Base-by-base conservation (phyloP, 768 basidiomycete species). In the Panaeolus papilionaceus region DNA sequence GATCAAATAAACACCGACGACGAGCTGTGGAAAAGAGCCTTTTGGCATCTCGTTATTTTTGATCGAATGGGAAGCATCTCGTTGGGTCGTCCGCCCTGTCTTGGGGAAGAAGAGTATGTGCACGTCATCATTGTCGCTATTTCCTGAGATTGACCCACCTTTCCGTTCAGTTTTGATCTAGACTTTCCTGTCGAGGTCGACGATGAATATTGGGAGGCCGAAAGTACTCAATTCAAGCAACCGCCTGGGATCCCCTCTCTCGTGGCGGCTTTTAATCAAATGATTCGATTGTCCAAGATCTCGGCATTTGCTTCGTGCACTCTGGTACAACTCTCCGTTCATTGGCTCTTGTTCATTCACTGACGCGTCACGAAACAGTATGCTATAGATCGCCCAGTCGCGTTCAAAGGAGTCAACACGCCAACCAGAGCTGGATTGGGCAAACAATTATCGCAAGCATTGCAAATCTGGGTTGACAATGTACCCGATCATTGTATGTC, bases 101-200 rank as follows among this genome's bases (percentile, higher is more conserved):
- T 86, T 40, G 83, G 83, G 33, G 88, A 91, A 73, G 91, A 91
- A 80, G 91, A 92, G 90, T 92, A 68, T 78, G 86, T 74, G 12
- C 38, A 58, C 11, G 26, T 16, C 28, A 37, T 4, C 54, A 12
- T 16, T 20, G 1, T 44, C 61, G 58, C 40, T 16, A 3, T 6
- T n/a, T 44, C 18, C 42, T 44, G 3, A 10, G 63, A 67, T 63
- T 64, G 12, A 20, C 38, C 23, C 18, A 38, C 37, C 28, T 47
- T 70, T 38, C 45, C 44, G 69, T n/a, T 16, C 70, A 95, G 94
- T 75, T 94, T 93, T 74, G 95, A 96, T 74, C 80, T 91, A 33
- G 94, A 94, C 58, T 79, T 92, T 39, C 93, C 93, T 45, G 83
- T 92, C 12, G 93, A 94, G 75, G 90, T 95, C 14, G 93, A 96